A percentile compares a stretch with the other conserved stretches of the same genome.
Conservation (phyloP, 2,329 filamentous ascomycete genomes). For the Neonectria coccinea region DNA sequence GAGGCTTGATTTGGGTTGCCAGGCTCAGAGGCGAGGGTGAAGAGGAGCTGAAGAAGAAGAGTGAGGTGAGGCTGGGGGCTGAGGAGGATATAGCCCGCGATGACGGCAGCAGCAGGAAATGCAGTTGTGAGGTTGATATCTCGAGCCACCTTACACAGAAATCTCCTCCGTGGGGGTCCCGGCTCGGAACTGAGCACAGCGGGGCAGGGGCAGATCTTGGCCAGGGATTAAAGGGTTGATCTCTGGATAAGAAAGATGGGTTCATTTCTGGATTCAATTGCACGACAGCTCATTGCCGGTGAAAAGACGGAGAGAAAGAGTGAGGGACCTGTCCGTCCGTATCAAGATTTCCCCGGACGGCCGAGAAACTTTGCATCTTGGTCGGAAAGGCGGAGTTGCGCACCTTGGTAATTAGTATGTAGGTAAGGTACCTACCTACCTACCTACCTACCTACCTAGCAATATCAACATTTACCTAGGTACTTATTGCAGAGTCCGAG, state of each 20-base stretch:
- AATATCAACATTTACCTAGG: background rate
- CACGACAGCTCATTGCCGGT: background rate
- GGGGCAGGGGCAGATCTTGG: conserved; percentile 8
- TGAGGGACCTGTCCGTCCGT: background rate
- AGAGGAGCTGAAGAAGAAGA: background rate
- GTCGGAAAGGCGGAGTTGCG: background rate
- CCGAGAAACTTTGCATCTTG: conserved; percentile 15
- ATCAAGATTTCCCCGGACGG: conserved; percentile 8
- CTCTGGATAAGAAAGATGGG: conserved; percentile 7
- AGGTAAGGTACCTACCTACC: too few relatives aligned
- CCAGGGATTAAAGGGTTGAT: conserved; percentile 8
- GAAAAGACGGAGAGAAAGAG: background rate
- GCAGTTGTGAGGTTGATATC: background rate
- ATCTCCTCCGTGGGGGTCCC: conserved; percentile 8
- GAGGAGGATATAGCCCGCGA: background rate
- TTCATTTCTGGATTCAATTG: conserved; percentile 6
- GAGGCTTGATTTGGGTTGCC: background rate
- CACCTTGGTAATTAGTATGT: too few relatives aligned
- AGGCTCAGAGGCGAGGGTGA: background rate
- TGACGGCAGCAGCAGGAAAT: background rate
- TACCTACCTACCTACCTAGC: too few relatives aligned
- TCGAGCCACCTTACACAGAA: background rate
- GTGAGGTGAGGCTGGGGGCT: background rate
- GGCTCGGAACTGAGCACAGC: conserved; percentile 7
- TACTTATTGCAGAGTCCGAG: background rate